phyloP scores from a whole-genome alignment of 2,329 filamentous ascomycete species.

The Tolypocladium pustulatum region DNA sequence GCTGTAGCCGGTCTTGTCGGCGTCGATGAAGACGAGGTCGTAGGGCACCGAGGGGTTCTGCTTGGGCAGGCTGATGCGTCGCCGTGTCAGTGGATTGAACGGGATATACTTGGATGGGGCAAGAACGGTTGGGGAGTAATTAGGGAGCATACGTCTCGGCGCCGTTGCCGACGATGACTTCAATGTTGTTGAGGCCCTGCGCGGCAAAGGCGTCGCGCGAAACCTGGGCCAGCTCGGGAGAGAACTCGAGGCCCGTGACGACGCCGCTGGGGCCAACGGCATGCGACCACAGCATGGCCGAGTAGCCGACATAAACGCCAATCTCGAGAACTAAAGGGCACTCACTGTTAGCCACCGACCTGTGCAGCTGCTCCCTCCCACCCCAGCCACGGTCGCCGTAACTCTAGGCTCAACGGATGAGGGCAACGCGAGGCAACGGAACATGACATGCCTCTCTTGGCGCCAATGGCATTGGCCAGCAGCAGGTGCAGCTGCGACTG shows the following conservation, averaged over 20 bases:
- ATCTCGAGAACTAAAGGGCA: slow-evolving; percentile 32
- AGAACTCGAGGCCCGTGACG: slow-evolving; percentile 35
- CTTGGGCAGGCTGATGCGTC: slow-evolving; percentile 17
- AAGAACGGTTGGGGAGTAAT: too few relatives aligned
- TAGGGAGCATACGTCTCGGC: slow-evolving; percentile 28
- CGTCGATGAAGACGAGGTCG: slow-evolving; percentile 44
- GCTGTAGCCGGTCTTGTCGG: slow-evolving; percentile 41
- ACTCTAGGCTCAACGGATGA: not conserved
- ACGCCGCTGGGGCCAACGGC: slow-evolving; percentile 31
- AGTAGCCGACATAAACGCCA: slow-evolving; percentile 38
- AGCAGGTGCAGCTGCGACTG: slow-evolving; percentile 30
- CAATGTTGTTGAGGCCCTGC: slow-evolving; percentile 30
- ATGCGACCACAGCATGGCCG: slow-evolving; percentile 35
- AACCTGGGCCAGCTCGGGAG: slow-evolving; percentile 28
- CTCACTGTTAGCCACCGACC: not conserved
- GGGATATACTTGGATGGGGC: not conserved
- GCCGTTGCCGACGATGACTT: slow-evolving; percentile 36
- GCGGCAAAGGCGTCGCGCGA: slow-evolving; percentile 28
- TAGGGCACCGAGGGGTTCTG: slow-evolving; percentile 25
- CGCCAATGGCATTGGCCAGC: slow-evolving; percentile 28
- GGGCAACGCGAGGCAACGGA: not conserved
- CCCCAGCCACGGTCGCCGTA: too few relatives aligned
- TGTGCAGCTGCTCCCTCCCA: not conserved
- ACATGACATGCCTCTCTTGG: slow-evolving; percentile 23
- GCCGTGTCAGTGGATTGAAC: not conserved